Base-by-base conservation (phyloP, 2,329 filamentous ascomycete species). In the Hirsutella minnesotensis region DNA sequence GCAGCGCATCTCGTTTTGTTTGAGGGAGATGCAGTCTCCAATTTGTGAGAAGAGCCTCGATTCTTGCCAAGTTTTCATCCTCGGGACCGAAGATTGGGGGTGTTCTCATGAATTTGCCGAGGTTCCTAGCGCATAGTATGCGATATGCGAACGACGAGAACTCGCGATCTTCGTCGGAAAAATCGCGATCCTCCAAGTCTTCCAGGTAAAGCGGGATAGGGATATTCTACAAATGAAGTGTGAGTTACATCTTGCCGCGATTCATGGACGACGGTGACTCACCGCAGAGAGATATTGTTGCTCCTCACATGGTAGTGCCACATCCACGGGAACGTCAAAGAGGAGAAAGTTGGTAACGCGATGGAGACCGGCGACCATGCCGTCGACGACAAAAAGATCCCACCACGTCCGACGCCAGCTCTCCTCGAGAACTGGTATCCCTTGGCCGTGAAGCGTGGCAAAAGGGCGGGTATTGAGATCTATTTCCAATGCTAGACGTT, bases 321-420 rank as follows among this genome's bases (percentile, higher is more conserved):
- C 83, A 51, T 86, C 79, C 13, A 77, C 72, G 5, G 68, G 62
- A 8, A 88, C 70, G 42, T 81, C 77, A 50, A 78, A 84, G 20
- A 86, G 69, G n/a, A 73, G 61, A 58, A 86, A 85, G 43, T 77
- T 81, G 35, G 83, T 82, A 47, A 77, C 75, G 12, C 80, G 75
- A 51, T 84, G 85, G 50, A 94, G 79, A 3, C 85, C 86, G 5
- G 86, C 85, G 50, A 94, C 73, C 73, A 94, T 83, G 43, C 83
- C 86, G 57, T 94, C 87, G 13, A 86, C 75, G n/a, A 86, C 74
- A 56, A 82, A 90, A 4, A 79, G 57, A 47, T 79, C 87, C 89
- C 89, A 95, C 88, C 88, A 95, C 1, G 88, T 95, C 45, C 89
- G 73, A 16, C 87, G 76, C 76, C 86, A 83, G 57, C 82, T 86